phyloP scores from a whole-genome alignment of 306 rosid genomes.

The Castanospermum australe region DNA sequence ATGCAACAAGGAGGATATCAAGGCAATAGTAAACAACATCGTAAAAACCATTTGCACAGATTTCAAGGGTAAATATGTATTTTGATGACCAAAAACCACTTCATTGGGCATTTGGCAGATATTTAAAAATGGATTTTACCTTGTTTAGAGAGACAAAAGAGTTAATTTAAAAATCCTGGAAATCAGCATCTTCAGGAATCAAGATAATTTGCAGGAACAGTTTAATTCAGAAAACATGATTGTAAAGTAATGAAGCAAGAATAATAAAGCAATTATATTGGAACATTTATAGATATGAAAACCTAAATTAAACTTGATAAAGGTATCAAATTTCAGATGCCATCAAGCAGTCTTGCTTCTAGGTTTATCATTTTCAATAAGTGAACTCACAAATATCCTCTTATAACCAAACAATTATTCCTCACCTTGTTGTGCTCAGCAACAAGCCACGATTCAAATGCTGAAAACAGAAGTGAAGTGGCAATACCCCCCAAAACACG shows the following conservation, averaged over 20 bases:
- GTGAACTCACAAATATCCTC: not conserved
- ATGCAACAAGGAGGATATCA: conserved; percentile 24
- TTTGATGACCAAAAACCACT: not conserved
- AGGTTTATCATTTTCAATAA: not conserved
- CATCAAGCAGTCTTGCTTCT: not conserved
- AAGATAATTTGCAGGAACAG: conserved; percentile 3
- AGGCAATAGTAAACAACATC: not conserved
- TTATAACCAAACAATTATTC: not conserved
- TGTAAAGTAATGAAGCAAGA: not conserved
- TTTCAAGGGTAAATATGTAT: not conserved
- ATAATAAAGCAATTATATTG: not conserved
- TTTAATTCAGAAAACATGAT: not conserved
- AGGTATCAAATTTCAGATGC: not conserved
- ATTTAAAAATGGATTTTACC: not conserved
- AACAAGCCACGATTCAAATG: conserved; percentile 99
- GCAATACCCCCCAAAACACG: conserved; percentile 97
- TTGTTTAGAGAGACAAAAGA: not conserved
- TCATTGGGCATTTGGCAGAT: not conserved
- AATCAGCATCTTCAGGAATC: conserved; percentile 11
- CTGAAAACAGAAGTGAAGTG: conserved; percentile 90
- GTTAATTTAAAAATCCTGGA: not conserved
- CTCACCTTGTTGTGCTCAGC: conserved; percentile 98
- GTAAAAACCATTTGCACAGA: not conserved
- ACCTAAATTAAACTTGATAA: not conserved
- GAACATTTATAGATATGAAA: not conserved